Conservation (phyloP, 176 grass and related monocot species). For the Aegilops speltoides region DNA sequence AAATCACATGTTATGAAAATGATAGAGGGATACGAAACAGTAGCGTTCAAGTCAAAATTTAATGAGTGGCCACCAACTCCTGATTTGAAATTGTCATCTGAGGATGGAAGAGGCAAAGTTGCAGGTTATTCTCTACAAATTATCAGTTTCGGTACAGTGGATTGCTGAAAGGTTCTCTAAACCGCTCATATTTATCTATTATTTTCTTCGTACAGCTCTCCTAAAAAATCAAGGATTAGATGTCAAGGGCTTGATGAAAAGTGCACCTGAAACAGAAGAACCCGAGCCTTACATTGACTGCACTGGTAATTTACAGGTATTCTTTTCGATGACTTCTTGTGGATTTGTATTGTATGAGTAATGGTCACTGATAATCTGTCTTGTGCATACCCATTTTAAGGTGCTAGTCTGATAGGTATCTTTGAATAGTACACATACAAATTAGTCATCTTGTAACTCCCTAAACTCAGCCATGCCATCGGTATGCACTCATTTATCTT, state of each 20-base stretch:
- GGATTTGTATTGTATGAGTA: neutral
- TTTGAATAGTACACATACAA: neutral
- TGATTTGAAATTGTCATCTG: conserved; percentile 78
- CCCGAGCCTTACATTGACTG: conserved; percentile 84
- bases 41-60: conserved; percentile 89
- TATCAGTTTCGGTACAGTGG: neutral
- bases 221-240: conserved; percentile 95
- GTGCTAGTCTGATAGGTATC: neutral
- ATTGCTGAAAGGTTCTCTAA: neutral
- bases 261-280: conserved; percentile 64
- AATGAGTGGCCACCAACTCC: conserved; percentile 74
- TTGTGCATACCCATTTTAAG: neutral
- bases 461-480: neutral
- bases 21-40: conserved; percentile 90
- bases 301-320: conserved; percentile 87
- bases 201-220: conserved; percentile 59
- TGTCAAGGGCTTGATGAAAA: conserved; percentile 92
- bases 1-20: conserved; percentile 72
- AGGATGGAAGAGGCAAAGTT: conserved; percentile 98
- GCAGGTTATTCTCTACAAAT: conserved; percentile 57
- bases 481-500: conserved; percentile 14
- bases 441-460: neutral
- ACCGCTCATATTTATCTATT: neutral
- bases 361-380: neutral
- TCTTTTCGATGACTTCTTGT: conserved; percentile 6